These are phyloP conservation scores for Lactarius akahatsu DNA, from an alignment of 768 basidiomycete genomes.

Conservation along the genomic window DNA sequence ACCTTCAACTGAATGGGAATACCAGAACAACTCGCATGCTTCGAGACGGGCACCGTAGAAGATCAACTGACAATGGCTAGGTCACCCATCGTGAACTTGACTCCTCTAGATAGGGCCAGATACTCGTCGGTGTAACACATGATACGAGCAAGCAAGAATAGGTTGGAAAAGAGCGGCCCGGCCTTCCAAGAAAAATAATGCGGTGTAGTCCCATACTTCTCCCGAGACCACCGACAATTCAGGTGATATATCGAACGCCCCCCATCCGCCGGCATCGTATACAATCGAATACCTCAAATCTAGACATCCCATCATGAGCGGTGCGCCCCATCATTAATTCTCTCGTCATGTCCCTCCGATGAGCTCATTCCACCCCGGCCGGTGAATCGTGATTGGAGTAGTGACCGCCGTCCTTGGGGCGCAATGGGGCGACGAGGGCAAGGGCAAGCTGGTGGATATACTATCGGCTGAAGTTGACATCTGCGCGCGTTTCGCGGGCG, in stretches of 20 bases:
- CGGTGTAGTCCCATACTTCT: background rate
- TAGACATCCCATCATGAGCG: conserved; percentile 7
- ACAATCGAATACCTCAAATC: conserved; percentile 2
- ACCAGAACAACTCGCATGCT: background rate
- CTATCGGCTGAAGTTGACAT: conserved; percentile 85
- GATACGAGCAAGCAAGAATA: background rate
- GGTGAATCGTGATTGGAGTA: conserved; percentile 23
- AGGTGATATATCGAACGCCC: conserved; percentile 1
- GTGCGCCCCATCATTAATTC: background rate
- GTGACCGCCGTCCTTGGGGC: conserved; percentile 80
- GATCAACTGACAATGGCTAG: background rate
- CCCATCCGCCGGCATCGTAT: conserved; percentile 5
- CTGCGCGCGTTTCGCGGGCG: conserved; percentile 95
- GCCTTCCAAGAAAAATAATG: background rate
- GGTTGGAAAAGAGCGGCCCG: conserved; percentile 8
- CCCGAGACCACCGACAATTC: background rate
- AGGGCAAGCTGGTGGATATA: conserved; percentile 97
- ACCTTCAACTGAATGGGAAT: background rate
- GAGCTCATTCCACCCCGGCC: background rate
- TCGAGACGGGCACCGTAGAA: background rate
- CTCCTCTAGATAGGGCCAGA: background rate
- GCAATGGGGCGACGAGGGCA: conserved; percentile 94
- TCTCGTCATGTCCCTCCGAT: background rate
- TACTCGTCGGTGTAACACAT: background rate
- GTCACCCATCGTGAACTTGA: background rate